A percentile compares a stretch with the other conserved stretches of the same genome.
Evolutionary conservation across 352 stramenopile genomes (phyloP).

Genomic region (Pythium apleroticum): DNA sequence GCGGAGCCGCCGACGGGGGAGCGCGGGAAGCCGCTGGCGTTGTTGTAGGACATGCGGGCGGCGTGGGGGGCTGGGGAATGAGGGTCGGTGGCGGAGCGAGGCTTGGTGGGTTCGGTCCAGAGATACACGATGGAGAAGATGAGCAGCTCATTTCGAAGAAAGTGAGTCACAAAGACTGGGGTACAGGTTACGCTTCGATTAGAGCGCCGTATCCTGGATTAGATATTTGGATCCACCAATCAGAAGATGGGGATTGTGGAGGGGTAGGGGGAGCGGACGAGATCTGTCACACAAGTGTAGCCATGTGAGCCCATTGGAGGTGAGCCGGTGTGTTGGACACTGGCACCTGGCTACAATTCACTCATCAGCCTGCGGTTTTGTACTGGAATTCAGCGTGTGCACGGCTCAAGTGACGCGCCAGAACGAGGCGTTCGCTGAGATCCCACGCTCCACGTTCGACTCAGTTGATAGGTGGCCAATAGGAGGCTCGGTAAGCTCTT

Average conservation of each 20-base stretch:
- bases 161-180: neutral
- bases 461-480: neutral
- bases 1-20: constrained; percentile 16
- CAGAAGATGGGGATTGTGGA: neutral
- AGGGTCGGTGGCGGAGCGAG: neutral
- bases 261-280: constrained; percentile 14
- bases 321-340: constrained; percentile 14
- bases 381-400: neutral
- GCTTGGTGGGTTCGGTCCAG: neutral
- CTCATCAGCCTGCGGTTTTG: neutral
- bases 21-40: constrained; percentile 17
- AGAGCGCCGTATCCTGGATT: neutral
- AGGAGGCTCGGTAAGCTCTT: no score
- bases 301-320: constrained; percentile 14
- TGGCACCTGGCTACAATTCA: neutral
- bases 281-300: constrained; percentile 15
- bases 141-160: neutral
- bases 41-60: constrained; percentile 17
- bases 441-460: neutral
- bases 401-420: neutral
- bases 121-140: neutral
- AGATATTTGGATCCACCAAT: constrained; percentile 11
- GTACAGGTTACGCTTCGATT: constrained; percentile 8
- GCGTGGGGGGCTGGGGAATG: neutral
- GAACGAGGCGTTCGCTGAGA: neutral